These are phyloP conservation scores for Neoboletus magnificus DNA, from an alignment of 768 basidiomycete species.

Conservation along the genomic window DNA sequence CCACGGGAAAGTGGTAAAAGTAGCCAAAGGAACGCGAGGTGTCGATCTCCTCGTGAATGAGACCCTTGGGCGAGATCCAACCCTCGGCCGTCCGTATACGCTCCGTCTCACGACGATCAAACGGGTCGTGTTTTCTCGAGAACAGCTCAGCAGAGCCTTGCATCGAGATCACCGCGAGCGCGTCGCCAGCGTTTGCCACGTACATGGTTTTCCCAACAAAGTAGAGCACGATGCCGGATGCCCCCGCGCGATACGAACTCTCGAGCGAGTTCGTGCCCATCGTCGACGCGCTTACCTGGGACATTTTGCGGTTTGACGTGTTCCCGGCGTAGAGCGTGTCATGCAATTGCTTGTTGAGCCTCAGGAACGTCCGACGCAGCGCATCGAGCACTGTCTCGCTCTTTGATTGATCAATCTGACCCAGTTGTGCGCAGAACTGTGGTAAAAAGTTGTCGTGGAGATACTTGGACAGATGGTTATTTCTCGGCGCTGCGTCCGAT, in stretches of 20 bases:
- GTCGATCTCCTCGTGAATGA: slow-evolving; percentile 89
- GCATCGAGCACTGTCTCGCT: slow-evolving; percentile 67
- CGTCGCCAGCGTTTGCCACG: slow-evolving; percentile 87
- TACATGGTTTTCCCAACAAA: slow-evolving; percentile 75
- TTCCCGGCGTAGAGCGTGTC: slow-evolving; percentile 52
- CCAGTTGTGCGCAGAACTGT: slow-evolving; percentile 60
- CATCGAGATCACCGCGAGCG: slow-evolving; percentile 81
- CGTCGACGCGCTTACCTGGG: slow-evolving; percentile 52
- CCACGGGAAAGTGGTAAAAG: slow-evolving; percentile 82
- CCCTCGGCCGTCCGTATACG: slow-evolving; percentile 92
- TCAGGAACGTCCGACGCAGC: slow-evolving; percentile 81
- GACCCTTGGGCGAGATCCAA: slow-evolving; percentile 88
- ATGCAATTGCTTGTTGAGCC: slow-evolving; percentile 78
- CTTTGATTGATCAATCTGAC: slow-evolving; percentile 35
- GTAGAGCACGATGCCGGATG: slow-evolving; percentile 85
- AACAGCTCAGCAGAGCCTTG: slow-evolving; percentile 71
- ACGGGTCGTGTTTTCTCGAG: slow-evolving; percentile 85
- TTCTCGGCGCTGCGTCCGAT: slow-evolving; percentile 50
- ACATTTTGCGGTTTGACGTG: slow-evolving; percentile 62
- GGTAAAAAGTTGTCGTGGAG: slow-evolving; percentile 76
- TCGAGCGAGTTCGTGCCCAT: slow-evolving; percentile 37
- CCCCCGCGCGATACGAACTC: slow-evolving; percentile 62
- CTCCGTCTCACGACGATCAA: slow-evolving; percentile 76
- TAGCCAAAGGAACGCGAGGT: slow-evolving; percentile 94
- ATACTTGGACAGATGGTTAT: slow-evolving; percentile 75